Evolutionary conservation across 371 early-diverging fungal species (phyloP).

Genomic region (Choanephora cucurbitarum): DNA sequence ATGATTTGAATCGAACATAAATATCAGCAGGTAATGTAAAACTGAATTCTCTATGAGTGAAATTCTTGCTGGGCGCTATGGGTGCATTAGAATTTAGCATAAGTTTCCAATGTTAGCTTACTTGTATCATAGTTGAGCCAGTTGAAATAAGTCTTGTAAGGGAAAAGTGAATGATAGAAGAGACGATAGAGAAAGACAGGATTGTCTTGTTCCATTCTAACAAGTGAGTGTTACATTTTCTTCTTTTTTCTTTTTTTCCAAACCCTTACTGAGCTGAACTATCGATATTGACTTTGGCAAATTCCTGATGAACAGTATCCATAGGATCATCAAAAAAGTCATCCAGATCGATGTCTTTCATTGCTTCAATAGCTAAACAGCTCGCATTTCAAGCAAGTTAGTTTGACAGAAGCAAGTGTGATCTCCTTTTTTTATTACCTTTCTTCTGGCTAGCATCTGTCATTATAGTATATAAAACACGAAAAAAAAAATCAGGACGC

Average conservation of each 20-base stretch:
- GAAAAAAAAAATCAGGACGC: too few relatives aligned
- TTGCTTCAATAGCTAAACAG: not conserved
- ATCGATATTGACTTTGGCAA: conserved; percentile 31
- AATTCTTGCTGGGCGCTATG: conserved; percentile 58
- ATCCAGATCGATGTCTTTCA: not conserved
- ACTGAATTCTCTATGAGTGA: conserved; percentile 92
- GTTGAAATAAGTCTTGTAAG: conserved; percentile 72
- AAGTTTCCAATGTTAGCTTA: conserved; percentile 38
- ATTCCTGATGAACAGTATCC: conserved; percentile 17
- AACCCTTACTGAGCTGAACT: too few relatives aligned
- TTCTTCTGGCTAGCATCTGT: too few relatives aligned
- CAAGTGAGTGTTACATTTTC: too few relatives aligned
- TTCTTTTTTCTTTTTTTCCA: too few relatives aligned
- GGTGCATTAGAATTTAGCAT: not conserved
- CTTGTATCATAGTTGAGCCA: conserved; percentile 86
- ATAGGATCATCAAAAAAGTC: conserved; percentile 7
- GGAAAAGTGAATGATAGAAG: conserved; percentile 88
- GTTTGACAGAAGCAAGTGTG: too few relatives aligned
- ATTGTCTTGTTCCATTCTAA: conserved; percentile 16
- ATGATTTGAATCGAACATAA: conserved; percentile 92
- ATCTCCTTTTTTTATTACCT: too few relatives aligned
- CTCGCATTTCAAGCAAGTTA: too few relatives aligned
- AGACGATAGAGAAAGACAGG: conserved; percentile 52
- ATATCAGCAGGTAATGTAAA: conserved; percentile 81
- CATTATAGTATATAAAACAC: too few relatives aligned